Percentiles rank a stretch among this genome's conserved stretches.
Evolutionary conservation across 164 flowering plant genomes (phyloP).

Genomic region (Tetracentron sinense): DNA sequence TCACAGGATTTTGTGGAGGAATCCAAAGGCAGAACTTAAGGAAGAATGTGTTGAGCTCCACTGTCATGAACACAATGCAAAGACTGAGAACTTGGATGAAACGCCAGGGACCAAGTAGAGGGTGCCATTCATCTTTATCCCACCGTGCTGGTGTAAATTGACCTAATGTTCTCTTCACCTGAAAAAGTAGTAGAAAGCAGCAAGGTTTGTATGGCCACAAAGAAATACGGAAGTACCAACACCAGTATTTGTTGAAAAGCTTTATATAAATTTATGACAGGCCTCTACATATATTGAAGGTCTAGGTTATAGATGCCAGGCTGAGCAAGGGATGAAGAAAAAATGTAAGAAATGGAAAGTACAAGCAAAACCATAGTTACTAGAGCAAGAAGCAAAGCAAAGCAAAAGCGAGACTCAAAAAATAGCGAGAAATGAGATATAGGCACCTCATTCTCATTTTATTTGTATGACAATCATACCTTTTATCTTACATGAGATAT

Average conservation of each 20-base stretch:
- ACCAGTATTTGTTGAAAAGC: neutral
- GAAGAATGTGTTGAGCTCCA: slow-evolving; percentile 96
- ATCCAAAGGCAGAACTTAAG: slow-evolving; percentile 97
- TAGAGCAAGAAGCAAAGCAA: too few species aligned
- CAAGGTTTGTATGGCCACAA: neutral
- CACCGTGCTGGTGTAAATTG: slow-evolving; percentile 98
- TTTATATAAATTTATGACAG: neutral
- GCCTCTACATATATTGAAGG: neutral
- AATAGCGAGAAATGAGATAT: too few species aligned
- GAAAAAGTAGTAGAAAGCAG: neutral
- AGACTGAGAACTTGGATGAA: slow-evolving; percentile 91
- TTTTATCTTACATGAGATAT: too few species aligned
- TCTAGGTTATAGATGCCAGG: neutral
- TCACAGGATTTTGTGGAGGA: slow-evolving; percentile 92
- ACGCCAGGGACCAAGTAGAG: slow-evolving; percentile 94
- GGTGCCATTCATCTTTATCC: slow-evolving; percentile 99
- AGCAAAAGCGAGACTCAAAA: too few species aligned
- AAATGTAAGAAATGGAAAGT: neutral
- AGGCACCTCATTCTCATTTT: too few species aligned
- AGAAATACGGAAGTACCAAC: neutral
- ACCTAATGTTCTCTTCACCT: slow-evolving; percentile 91
- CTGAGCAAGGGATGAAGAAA: neutral
- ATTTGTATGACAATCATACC: too few species aligned
- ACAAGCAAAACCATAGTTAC: too few species aligned
- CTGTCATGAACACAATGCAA: slow-evolving; percentile 82